Percentiles rank a stretch among this genome's conserved stretches.
Conservation (phyloP, 2,329 filamentous ascomycete species). For the Cryphonectria japonica region DNA sequence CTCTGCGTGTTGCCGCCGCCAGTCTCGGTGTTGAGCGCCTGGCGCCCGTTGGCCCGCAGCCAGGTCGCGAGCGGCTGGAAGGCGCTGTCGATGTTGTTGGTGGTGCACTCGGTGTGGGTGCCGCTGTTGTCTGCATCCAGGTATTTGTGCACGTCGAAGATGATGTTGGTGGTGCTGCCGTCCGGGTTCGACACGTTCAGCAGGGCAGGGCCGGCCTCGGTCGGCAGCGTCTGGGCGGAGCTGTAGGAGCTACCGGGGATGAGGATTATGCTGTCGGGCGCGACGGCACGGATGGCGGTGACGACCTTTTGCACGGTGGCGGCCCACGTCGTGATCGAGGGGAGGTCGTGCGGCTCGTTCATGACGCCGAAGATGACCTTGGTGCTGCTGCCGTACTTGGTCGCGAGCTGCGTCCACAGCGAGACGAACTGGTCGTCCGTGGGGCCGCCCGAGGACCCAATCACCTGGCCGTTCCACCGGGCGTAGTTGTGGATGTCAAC, state of each 20-base stretch:
- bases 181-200: constrained; percentile 59
- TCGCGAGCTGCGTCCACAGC: constrained; percentile 61
- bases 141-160: constrained; percentile 64
- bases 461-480: constrained; percentile 63
- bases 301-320: constrained; percentile 63
- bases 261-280: constrained; percentile 61
- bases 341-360: constrained; percentile 32
- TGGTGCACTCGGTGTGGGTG: constrained; percentile 54
- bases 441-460: constrained; percentile 67
- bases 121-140: constrained; percentile 62
- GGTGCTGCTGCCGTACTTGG: constrained; percentile 58
- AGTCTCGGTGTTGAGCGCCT: constrained; percentile 42
- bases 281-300: constrained; percentile 66
- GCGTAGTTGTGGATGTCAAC: constrained; percentile 47
- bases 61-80: constrained; percentile 41
- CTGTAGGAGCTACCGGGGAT: constrained; percentile 57
- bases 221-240: constrained; percentile 51
- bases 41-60: constrained; percentile 39
- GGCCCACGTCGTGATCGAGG: constrained; percentile 59
- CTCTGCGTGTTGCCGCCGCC: constrained; percentile 41
- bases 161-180: constrained; percentile 54
- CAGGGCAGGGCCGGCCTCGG: constrained; percentile 54
- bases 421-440: constrained; percentile 62
- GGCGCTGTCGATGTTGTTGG: constrained; percentile 44
- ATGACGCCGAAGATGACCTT: constrained; percentile 35